A percentile compares a stretch with the other conserved stretches of the same genome.
Evolutionary conservation across 208 protist species (phyloP).

Genomic region (Trypanosoma brucei): DNA sequence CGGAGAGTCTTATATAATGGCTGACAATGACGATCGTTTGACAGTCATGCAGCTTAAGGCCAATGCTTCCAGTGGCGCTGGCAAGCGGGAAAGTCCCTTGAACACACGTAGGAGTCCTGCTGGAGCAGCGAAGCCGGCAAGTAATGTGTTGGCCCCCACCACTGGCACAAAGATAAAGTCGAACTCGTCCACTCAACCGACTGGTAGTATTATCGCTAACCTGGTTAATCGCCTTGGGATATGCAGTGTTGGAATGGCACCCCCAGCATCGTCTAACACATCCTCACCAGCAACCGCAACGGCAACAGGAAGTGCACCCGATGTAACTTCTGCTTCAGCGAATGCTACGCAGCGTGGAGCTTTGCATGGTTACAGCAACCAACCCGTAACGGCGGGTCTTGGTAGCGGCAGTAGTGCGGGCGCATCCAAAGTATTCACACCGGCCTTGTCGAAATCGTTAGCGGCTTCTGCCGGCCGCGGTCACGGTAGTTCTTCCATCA

Average conservation of each 20-base stretch:
- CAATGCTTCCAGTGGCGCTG: neutral
- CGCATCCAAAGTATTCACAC: no score
- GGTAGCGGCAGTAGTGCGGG: conserved; percentile 3
- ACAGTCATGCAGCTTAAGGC: conserved; percentile 17
- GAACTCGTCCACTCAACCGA: neutral
- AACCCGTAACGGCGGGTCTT: conserved; percentile 18
- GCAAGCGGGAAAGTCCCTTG: no score
- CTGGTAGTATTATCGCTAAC: conserved; percentile 20
- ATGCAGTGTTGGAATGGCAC: neutral
- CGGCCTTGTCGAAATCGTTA: no score
- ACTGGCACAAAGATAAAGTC: neutral
- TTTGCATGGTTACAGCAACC: conserved; percentile 10
- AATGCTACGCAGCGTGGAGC: conserved; percentile 2
- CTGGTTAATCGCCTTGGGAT: conserved; percentile 21
- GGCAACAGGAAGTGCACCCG: neutral
- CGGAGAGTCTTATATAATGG: conserved; percentile 14
- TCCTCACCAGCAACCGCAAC: neutral
- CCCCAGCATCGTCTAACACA: neutral
- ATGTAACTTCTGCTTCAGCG: neutral
- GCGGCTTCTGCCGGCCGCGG: neutral
- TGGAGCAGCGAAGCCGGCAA: neutral
- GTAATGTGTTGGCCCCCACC: neutral
- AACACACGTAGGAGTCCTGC: no score
- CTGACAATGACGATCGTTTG: conserved; percentile 18
- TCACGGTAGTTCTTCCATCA: neutral